Base-by-base conservation (phyloP, 2,329 filamentous ascomycete species). In the Talaromyces sp. region DNA sequence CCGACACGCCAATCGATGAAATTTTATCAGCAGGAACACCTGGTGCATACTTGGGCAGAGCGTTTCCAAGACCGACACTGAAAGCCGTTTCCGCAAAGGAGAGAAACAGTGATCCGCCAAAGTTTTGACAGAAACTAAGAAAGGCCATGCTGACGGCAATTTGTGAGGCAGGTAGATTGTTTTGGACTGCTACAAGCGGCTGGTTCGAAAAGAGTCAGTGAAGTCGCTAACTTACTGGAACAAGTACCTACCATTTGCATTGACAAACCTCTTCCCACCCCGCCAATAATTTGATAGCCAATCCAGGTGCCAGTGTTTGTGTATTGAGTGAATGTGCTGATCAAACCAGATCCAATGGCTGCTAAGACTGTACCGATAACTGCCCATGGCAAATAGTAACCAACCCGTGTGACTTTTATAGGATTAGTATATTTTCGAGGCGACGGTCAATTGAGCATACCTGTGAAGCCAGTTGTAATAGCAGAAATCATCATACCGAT, bases 131-230 rank as follows among this genome's bases (percentile, higher is more conserved):
- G 55, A 57, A 47, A 19, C 30, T 28, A 27, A 44, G 22, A 27
- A 57, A 27, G 36, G 55, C 55, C 55, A 57, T 57, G 25, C 55
- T 57, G 22, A 57, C 55, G 30, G 55, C 36, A 57, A 57, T 57
- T 17, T 57, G 33, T 28, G 55, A 47, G 32, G 55, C 55, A 42
- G 36, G 55, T 47, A 47, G 33, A 28, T 47, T 57, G 19, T 57
- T 57, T 57, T 57, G 55, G 55, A 57, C 36, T 28, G 55, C 55
- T 57, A 57, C 30, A 17, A 57, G 19, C 13, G 55, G 55, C 55
- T 57, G 19, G 25, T 22, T 17, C 42, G 19, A 42, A 2, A 30
- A 33, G 55, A 28, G 36, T 57, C 17, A 57, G 55, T 57, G 10
- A 27, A 47, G 32, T 33, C 32, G 13, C 32, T 15, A 15, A 42